phyloP scores from a whole-genome alignment of 345 rosid genomes.

The Anastatica hierochuntica region DNA sequence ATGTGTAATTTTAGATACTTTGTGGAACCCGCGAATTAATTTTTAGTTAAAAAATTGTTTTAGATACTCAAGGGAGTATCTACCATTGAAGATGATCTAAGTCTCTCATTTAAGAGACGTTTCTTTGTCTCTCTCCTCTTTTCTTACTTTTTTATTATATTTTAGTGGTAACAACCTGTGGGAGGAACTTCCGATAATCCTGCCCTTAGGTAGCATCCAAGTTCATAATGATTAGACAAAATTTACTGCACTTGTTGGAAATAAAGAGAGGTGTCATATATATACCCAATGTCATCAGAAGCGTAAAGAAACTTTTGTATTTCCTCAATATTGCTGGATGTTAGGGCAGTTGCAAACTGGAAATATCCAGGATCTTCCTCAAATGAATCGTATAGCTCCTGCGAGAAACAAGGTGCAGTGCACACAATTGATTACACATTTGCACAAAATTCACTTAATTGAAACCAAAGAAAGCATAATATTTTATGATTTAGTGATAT shows the following conservation, averaged over 20 bases:
- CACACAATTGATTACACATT: not conserved
- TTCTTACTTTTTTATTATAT: too few relatives aligned
- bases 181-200: too few relatives aligned
- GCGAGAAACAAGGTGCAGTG: constrained; percentile 24
- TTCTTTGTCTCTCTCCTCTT: too few relatives aligned
- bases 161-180: too few relatives aligned
- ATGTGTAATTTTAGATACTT: too few relatives aligned
- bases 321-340: constrained; percentile 84
- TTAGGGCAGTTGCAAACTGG: constrained; percentile 82
- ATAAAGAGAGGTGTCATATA: constrained; percentile 9
- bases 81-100: too few relatives aligned
- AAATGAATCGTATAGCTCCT: constrained; percentile 70
- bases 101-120: too few relatives aligned
- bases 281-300: constrained; percentile 75
- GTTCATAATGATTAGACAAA: constrained; percentile 60
- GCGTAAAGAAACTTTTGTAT: constrained; percentile 84
- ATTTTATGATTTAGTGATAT: not conserved
- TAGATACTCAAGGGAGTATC: too few relatives aligned
- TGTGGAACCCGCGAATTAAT: too few relatives aligned
- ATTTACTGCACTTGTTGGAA: not conserved
- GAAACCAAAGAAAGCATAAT: not conserved
- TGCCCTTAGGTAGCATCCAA: constrained; percentile 96
- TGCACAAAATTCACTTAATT: not conserved
- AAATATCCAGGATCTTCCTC: constrained; percentile 70
- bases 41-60: too few relatives aligned